These are phyloP conservation scores for Pleurotus ostreatus DNA, from an alignment of 768 basidiomycete species.

Conservation along the genomic window DNA sequence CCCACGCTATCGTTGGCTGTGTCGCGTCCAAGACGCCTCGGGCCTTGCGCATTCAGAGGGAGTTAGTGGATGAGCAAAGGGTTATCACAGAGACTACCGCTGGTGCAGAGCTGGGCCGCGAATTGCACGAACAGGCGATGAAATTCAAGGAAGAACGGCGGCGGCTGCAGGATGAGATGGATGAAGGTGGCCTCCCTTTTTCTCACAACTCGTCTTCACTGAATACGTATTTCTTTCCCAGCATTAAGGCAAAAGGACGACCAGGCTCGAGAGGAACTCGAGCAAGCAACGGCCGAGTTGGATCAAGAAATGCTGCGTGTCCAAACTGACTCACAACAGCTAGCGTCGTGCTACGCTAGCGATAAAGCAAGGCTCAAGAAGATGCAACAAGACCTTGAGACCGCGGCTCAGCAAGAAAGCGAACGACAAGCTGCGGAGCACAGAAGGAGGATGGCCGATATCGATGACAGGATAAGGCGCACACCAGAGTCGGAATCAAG, in stretches of 20 bases:
- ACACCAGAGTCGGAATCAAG: too few relatives aligned
- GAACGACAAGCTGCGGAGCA: too few relatives aligned
- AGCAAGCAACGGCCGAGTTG: slow-evolving; percentile 31
- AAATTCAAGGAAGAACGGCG: slow-evolving; percentile 11
- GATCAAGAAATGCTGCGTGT: slow-evolving; percentile 28
- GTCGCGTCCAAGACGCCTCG: slow-evolving; percentile 16
- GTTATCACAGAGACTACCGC: slow-evolving; percentile 33
- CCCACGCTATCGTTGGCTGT: slow-evolving; percentile 27
- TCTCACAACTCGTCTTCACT: not conserved
- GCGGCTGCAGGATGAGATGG: slow-evolving; percentile 10
- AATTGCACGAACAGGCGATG: slow-evolving; percentile 10
- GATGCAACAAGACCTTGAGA: not conserved
- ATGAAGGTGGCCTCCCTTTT: slow-evolving; percentile 6
- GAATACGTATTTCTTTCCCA: not conserved
- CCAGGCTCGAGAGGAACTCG: slow-evolving; percentile 28
- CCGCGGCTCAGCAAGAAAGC: too few relatives aligned
- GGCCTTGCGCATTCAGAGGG: slow-evolving; percentile 15
- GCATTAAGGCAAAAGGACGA: slow-evolving; percentile 25
- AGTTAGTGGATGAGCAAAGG: slow-evolving; percentile 16
- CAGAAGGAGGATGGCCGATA: too few relatives aligned
- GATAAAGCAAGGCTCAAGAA: slow-evolving; percentile 20
- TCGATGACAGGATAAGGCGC: too few relatives aligned
- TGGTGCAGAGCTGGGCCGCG: slow-evolving; percentile 10
- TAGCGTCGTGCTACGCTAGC: slow-evolving; percentile 26
- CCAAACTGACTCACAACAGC: slow-evolving; percentile 20